Evolutionary conservation across 129 eudicot genomes (phyloP), one percentile per base, ranked within the genome.

Genomic region (Oenanthe sinensis): DNA sequence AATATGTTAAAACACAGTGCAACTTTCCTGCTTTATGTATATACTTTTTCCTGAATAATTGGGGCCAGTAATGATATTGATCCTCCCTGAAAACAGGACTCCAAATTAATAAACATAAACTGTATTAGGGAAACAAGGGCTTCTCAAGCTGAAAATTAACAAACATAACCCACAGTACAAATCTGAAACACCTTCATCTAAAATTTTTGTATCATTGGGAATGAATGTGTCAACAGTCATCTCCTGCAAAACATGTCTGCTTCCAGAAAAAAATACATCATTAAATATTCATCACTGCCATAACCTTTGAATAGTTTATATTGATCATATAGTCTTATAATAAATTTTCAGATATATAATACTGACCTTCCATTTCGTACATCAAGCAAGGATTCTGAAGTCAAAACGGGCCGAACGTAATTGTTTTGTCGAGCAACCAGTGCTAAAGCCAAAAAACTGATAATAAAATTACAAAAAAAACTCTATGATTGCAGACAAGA

Each of bases 171-270:
- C 45, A 63, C 0, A 13, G 47, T 78, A 71, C 12, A 65, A 55
- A 47, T 49, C 4, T 43, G 26, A 74, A 82, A 65, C 77, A 93
- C 97, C 97, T 76, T 90, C 84, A 86, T 90, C 94, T 19, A 83
- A 48, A 71, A 95, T 87, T 82, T 86, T 92, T 79, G 99, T 96
- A 74, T 96, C 95, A 87, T 96, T 96, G 22, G 97, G 97, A 83
- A 96, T 96, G 86, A 92, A 95, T 75, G 92, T 90, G 89, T 92
- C 99, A 17, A 95, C 97, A 19, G 95, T 87, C 96, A 95, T 90
- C 85, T 95, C 99, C 94, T 95, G 99, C 88, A 95, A 90, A 83
- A 92, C 92, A 87, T 95, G 98, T 78, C 98, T 95, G 89, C 46
- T 48, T 78, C 81, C 78, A 79, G 79, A 71, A 72, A 47, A 8